phyloP scores from a whole-genome alignment of 306 rosid genomes.

The Castanopsis chinensis region DNA sequence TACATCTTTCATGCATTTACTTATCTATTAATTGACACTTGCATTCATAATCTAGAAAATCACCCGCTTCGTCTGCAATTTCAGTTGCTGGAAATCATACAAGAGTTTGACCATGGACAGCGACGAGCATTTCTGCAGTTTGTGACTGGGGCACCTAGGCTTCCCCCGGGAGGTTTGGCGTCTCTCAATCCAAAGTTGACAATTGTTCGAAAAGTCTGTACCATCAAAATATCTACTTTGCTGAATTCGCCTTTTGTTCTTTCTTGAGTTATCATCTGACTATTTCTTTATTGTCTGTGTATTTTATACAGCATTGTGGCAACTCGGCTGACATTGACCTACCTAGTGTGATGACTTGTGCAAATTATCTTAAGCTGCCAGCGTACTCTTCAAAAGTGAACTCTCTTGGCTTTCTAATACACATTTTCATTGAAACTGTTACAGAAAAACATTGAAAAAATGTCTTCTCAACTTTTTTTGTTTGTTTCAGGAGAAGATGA shows the following conservation, averaged over 20 bases:
- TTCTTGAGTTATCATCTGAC: conserved; percentile 5
- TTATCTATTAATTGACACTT: background rate
- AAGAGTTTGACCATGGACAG: conserved; percentile 61
- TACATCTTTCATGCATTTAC: background rate
- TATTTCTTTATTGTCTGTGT: conserved; percentile 5
- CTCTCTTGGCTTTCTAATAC: conserved; percentile 10
- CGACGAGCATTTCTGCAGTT: conserved; percentile 91
- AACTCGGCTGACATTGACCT: conserved; percentile 69
- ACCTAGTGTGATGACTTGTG: conserved; percentile 99
- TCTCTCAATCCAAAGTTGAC: conserved; percentile 94
- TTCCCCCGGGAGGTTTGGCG: conserved; percentile 97
- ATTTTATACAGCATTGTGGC: conserved; percentile 64
- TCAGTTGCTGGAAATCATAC: conserved; percentile 85
- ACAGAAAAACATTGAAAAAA: background rate
- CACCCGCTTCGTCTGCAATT: conserved; percentile 13
- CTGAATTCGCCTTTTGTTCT: background rate
- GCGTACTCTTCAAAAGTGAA: conserved; percentile 88
- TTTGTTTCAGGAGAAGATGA: conserved; percentile 78
- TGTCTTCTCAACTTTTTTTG: background rate
- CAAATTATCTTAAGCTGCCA: conserved; percentile 96
- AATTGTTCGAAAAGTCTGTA: conserved; percentile 78
- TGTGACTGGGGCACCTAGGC: conserved; percentile 95
- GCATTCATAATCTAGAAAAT: conserved; percentile 4
- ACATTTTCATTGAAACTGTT: background rate
- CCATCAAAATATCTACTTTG: background rate